These are phyloP conservation scores for Sphagnum tenellum DNA, from an alignment of 225 moss, liverwort and hornwort species.

Conservation along the genomic window DNA sequence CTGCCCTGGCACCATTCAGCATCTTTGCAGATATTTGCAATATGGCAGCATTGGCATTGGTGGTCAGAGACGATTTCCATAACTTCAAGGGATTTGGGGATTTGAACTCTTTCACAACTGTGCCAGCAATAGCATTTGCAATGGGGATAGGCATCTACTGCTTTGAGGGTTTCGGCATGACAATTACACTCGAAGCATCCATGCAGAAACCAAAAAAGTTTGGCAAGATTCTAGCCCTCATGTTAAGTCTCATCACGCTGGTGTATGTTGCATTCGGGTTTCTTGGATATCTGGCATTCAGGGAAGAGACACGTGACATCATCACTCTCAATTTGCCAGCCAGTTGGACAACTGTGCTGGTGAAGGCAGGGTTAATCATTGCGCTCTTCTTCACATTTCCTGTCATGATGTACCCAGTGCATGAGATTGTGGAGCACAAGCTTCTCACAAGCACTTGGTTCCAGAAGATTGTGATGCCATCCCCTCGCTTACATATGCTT, in stretches of 20 bases:
- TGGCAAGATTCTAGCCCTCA: slow-evolving; percentile 33
- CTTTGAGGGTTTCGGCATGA: slow-evolving; percentile 97
- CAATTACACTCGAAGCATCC: slow-evolving; percentile 65
- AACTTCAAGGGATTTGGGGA: slow-evolving; percentile 26
- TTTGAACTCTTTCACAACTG: slow-evolving; percentile 37
- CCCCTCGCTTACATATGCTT: slow-evolving; percentile 19
- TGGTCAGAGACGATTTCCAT: slow-evolving; percentile 70
- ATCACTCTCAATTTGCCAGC: slow-evolving; percentile 80
- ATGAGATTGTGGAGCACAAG: slow-evolving; percentile 82
- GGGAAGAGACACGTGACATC: slow-evolving; percentile 65
- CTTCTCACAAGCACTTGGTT: slow-evolving; percentile 56
- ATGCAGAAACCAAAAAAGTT: slow-evolving; percentile 61
- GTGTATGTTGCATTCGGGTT: slow-evolving; percentile 72
- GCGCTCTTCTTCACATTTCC: slow-evolving; percentile 90
- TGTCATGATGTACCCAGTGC: slow-evolving; percentile 91
- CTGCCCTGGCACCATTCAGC: slow-evolving; percentile 80
- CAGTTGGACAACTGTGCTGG: slow-evolving; percentile 50
- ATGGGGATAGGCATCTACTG: slow-evolving; percentile 82
- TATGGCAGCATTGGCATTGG: slow-evolving; percentile 83
- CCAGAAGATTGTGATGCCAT: slow-evolving; percentile 28
- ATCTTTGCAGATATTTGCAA: slow-evolving; percentile 89
- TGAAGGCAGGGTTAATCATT: slow-evolving; percentile 68
- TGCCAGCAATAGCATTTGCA: slow-evolving; percentile 60
- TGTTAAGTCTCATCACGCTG: slow-evolving; percentile 46
- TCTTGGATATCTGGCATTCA: slow-evolving; percentile 74